Evolutionary conservation across 2,329 filamentous ascomycete species (phyloP), one percentile per base, ranked within the genome.

Genomic region (Botryotinia calthae): DNA sequence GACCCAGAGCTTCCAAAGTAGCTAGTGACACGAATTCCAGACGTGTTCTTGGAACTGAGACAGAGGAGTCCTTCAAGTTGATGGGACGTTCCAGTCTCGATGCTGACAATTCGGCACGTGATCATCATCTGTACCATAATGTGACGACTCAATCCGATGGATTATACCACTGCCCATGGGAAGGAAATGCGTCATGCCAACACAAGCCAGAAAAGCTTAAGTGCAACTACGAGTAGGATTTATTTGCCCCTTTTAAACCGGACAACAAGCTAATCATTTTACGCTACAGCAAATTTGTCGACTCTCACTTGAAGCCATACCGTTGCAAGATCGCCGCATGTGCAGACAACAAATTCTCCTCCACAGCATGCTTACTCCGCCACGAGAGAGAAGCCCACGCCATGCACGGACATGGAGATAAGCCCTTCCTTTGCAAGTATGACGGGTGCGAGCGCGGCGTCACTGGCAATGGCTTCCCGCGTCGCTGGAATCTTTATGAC

Each of bases 331-430:
- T 91, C 76, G 86, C 90, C 75, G 88, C 90, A 37, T 98, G 95
- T 84, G 90, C 93, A 82, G 93, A 94, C 81, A 90, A 94, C 76
- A 91, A 93, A 61, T 98, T 98, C 83, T 98, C 95, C 25, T 98
- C 95, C 58, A 98, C 95, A 75, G 95, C 95, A 51, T 98, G 95
- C 83, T 88, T 97, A 40, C 92, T 98, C 74, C 93, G 95, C 74
- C 95, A 98, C 80, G 95, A 98, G 85, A 91, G 95, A 74, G 95
- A 98, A 84, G 95, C 95, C 68, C 95, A 98, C 81, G 95, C 94
- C 78, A 93, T 98, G 87, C 95, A 98, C 81, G 95, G 95, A 76
- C 95, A 98, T 79, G 95, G 95, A 75, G 92, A 95, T 79, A 95
- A 97, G 83, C 95, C 95, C 22, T 95, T 95, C 81, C 88, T 96